A percentile compares a stretch with the other conserved stretches of the same genome.
phyloP scores from a whole-genome alignment of 148 eudicot genomes.

The Pouteria glomerata region DNA sequence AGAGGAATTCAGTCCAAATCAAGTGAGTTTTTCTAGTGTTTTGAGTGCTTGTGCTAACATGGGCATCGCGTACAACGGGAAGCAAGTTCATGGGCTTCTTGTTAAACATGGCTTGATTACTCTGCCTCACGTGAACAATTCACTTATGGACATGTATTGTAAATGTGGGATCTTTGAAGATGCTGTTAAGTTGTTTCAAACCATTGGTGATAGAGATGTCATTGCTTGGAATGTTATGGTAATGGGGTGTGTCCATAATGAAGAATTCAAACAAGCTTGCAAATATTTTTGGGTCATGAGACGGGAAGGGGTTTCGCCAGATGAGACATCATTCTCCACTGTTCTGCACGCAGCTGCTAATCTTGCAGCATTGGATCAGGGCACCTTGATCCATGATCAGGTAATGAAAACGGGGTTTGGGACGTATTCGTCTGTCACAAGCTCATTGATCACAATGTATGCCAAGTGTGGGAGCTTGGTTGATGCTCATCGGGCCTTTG shows the following conservation, averaged over 20 bases:
- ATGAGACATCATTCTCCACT: slow-evolving; percentile 37
- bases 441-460: slow-evolving; percentile 46
- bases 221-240: slow-evolving; percentile 52
- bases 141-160: slow-evolving; percentile 48
- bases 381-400: slow-evolving; percentile 34
- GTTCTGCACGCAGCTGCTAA: slow-evolving; percentile 35
- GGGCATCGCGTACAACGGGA: slow-evolving; percentile 26
- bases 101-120: slow-evolving; percentile 30
- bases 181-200: slow-evolving; percentile 31
- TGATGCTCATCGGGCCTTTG: slow-evolving; percentile 33
- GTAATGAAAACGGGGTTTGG: slow-evolving; percentile 38
- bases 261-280: slow-evolving; percentile 42
- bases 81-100: slow-evolving; percentile 36
- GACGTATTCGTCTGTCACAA: slow-evolving; percentile 19
- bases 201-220: slow-evolving; percentile 28
- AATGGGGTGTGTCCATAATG: slow-evolving; percentile 32
- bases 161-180: slow-evolving; percentile 34
- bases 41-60: slow-evolving; percentile 52
- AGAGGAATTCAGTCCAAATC: slow-evolving; percentile 25
- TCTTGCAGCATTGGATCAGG: slow-evolving; percentile 44
- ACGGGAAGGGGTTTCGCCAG: slow-evolving; percentile 31
- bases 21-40: slow-evolving; percentile 42
- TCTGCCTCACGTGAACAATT: slow-evolving; percentile 38
- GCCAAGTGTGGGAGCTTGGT: slow-evolving; percentile 44
- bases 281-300: slow-evolving; percentile 39